phyloP scores from a whole-genome alignment of 305 asterid genomes.

The Lippia alba region DNA sequence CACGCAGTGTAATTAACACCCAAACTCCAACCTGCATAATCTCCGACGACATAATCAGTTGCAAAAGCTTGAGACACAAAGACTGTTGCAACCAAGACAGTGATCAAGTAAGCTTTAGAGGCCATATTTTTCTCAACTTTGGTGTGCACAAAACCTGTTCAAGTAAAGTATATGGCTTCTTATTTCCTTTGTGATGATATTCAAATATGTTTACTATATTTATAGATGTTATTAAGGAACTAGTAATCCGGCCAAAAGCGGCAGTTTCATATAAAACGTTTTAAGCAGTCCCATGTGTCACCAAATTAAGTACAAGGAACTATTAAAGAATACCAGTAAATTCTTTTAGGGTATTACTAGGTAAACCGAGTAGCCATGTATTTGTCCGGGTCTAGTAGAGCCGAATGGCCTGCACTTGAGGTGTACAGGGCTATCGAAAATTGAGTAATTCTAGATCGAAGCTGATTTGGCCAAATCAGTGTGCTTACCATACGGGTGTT shows the following conservation, averaged over 20 bases:
- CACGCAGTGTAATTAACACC: slow-evolving; percentile 45
- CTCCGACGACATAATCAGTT: slow-evolving; percentile 41
- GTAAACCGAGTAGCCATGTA: neutral
- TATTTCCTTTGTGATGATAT: neutral
- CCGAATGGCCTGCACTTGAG: neutral
- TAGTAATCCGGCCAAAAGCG: slow-evolving; percentile 25
- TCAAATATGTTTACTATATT: slow-evolving; percentile 14
- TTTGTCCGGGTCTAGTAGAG: neutral
- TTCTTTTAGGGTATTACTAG: slow-evolving; percentile 1
- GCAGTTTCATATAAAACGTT: neutral
- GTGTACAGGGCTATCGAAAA: neutral
- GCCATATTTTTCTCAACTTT: slow-evolving; percentile 15
- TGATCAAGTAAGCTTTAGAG: slow-evolving; percentile 29
- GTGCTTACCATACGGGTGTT: no score
- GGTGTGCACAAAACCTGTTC: neutral
- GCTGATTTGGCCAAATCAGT: no score
- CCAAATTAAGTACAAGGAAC: neutral
- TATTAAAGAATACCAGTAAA: neutral
- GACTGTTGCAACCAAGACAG: slow-evolving; percentile 23
- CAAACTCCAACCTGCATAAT: slow-evolving; percentile 43
- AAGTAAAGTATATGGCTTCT: neutral
- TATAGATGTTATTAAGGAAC: neutral
- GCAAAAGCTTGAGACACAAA: slow-evolving; percentile 31
- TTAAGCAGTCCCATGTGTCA: no score
- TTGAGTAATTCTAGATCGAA: no score